Evolutionary conservation across 805 yeast genomes (phyloP).

Genomic region (Kodamaea neixiangensis): DNA sequence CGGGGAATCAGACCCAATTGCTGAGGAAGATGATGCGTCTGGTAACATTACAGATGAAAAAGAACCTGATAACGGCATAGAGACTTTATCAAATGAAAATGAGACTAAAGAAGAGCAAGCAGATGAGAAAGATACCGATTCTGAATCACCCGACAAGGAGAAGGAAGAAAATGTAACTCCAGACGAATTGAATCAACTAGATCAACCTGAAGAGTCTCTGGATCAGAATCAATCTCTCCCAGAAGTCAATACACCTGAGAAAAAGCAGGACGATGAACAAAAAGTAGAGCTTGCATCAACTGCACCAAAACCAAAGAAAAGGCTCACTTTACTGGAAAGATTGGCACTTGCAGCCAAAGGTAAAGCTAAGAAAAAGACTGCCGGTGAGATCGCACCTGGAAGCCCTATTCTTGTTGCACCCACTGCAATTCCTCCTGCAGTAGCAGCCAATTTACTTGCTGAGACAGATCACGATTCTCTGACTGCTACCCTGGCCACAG

Average conservation of each 20-base stretch:
- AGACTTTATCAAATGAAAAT: not conserved
- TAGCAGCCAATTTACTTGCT: not conserved
- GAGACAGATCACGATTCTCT: not conserved
- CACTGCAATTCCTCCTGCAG: constrained; percentile 1
- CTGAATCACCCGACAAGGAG: not conserved
- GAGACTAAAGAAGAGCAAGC: not conserved
- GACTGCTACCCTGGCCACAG: constrained; percentile 1
- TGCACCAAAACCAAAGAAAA: constrained; percentile 26
- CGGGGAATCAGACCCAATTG: not conserved
- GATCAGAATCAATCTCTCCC: not conserved
- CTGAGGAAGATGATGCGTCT: not conserved
- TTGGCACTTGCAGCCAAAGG: constrained; percentile 76
- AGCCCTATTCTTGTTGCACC: not conserved
- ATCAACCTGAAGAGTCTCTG: not conserved
- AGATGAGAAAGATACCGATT: not conserved
- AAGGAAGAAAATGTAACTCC: not conserved
- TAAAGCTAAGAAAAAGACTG: constrained; percentile 28
- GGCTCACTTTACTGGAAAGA: constrained; percentile 81
- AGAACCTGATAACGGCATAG: not conserved
- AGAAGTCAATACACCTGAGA: not conserved
- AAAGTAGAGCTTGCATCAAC: not conserved
- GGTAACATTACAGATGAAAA: not conserved
- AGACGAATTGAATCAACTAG: not conserved
- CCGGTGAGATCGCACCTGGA: not conserved
- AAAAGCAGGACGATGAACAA: not conserved